Base-by-base conservation (phyloP, 371 early-diverging fungal genomes). In the Globomyces sp. region DNA sequence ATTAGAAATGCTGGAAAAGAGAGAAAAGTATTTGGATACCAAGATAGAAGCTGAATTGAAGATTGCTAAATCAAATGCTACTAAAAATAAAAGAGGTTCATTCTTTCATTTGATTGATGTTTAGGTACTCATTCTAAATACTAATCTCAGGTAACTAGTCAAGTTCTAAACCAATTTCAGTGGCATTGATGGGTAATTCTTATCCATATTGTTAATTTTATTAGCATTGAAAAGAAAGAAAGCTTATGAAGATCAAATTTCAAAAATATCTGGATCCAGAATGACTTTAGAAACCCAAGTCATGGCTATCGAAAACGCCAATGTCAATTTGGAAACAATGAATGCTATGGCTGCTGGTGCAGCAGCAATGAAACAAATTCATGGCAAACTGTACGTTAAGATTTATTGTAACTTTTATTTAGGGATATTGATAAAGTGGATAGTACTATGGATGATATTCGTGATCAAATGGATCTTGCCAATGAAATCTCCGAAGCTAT, bases 391-490 rank as follows among this genome's bases (percentile, higher is more conserved):
- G 92, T 92, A 87, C 64, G 85, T 2, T 64, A 44, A 9, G 6
- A 24, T 24, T 24, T 24, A 24, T 24, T 24, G 24, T 24, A 24
- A 24, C 24, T 24, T 43, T 53, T 55, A 61, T 63, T 41, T 72
- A 93, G 94, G 87, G 87, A 93, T 71, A 91, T 96, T 63, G 88
- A 94, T 76, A 93, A 92, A 83, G 96, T 98, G 45, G 99, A 98
- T 74, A 80, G 85, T 51, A 92, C 91, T 1, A 94, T 96, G 96
- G 99, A 98, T 73, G 95, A 95, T 63, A 95, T 98, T 66, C 87
- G 94, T 61, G 97, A 96, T 66, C 95, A 96, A 75, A 95, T 96
- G 94, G 96, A 95, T 70, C 76, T 95, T 68, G 93, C 95, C 13
- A 93, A 94, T 71, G 97, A 96, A 78, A 88, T 98, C 37, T 90